Evolutionary conservation across 2,329 filamentous ascomycete species (phyloP).

Genomic region (Verticillium albo-atrum): DNA sequence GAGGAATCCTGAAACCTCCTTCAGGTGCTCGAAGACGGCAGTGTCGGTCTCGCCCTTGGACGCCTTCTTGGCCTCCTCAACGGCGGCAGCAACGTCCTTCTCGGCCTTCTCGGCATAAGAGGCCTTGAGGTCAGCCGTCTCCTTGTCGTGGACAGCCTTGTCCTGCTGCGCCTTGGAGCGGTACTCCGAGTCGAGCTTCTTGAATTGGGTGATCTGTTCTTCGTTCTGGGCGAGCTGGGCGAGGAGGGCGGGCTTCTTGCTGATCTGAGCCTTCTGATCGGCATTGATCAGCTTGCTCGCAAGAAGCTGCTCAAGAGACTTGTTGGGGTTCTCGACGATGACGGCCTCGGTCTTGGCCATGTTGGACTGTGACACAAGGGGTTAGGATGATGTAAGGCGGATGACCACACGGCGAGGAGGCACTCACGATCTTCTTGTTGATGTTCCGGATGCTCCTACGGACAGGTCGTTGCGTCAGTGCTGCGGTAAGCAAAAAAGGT

Average conservation of each 20-base stretch:
- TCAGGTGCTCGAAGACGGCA: conserved; percentile 58
- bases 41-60: conserved; percentile 47
- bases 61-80: conserved; percentile 50
- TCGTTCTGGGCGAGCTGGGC: conserved; percentile 65
- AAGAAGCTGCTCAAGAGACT: conserved; percentile 70
- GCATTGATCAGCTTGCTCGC: conserved; percentile 68
- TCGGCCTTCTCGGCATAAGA: conserved; percentile 44
- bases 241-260: conserved; percentile 72
- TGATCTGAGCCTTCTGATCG: conserved; percentile 72
- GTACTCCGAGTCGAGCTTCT: conserved; percentile 72
- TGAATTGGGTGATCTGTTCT: conserved; percentile 69
- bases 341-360: conserved; percentile 69
- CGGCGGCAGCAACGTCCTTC: conserved; percentile 49
- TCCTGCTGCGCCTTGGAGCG: conserved; percentile 54
- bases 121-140: background rate
- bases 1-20: conserved; percentile 74
- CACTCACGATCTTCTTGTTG: conserved; percentile 86
- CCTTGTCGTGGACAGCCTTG: conserved; percentile 57
- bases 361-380: conserved; percentile 32
- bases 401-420: background rate
- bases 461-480: conserved; percentile 3
- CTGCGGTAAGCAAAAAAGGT: conserved; percentile 5
- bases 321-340: conserved; percentile 63
- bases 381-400: background rate
- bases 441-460: conserved; percentile 82